Evolutionary conservation across 1,139 yeast genomes (phyloP), one percentile per base, ranked within the genome.

Genomic region (Pichia cactophila): DNA sequence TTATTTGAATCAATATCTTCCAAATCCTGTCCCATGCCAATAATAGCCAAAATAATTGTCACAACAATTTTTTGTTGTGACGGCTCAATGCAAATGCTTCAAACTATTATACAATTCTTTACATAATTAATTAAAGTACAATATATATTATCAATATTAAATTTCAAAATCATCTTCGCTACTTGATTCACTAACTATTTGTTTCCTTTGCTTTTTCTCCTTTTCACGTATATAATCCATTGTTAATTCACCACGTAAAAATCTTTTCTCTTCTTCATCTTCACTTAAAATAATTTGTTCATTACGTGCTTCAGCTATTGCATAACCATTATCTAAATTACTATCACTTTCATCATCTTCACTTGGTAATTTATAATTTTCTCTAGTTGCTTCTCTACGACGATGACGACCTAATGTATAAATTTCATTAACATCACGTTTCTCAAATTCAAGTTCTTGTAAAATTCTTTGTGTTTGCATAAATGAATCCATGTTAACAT

Each of bases 221-320:
- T 44, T 46, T 41, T 49, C 54, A 14, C 43, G 36, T 11, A 54
- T 28, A 43, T 51, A 54, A 9, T 52, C 48, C 12, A 36, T 41
- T 41, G 50, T 48, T 23, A 56, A 39, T 11, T 52, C 50, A 17
- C 58, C 58, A 38, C 49, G 45, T 8, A 56, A 42, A 38, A 54
- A 47, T 39, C 55, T 41, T 17, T 45, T 46, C 17, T 50, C 54
- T 26, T 54, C 50, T 47, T 55, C 56, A 40, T 51, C 58, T 39
- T 53, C 57, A 47, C 57, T 55, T 26, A 58, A 50, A 40, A 53
- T 56, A 3, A 56, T 39, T 17, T 52, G 46, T 36, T 49, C 54
- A 42, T 52, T 53, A 45, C 54, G 50, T 1, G 54, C 53, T 42
- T 45, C 54, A 12, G 54, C 54, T 1, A 46, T 50, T 8, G 52